Conservation (phyloP, 1,139 yeast species). For the Candida anutae region DNA sequence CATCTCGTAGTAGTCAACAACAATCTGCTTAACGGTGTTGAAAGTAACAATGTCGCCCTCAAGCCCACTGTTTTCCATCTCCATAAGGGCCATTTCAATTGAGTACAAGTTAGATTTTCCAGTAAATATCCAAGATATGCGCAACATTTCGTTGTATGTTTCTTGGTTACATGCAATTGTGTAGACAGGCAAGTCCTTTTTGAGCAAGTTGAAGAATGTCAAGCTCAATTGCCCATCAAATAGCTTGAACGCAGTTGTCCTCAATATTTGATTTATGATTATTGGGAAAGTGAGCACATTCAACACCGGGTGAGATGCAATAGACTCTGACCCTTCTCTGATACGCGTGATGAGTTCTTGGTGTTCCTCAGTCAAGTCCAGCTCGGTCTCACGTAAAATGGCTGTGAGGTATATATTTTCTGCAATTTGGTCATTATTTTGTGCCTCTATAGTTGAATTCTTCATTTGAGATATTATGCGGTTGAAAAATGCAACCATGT, state of each 20-base stretch:
- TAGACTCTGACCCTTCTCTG: slow-evolving; percentile 6
- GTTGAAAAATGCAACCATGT: slow-evolving; percentile 12
- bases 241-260: slow-evolving; percentile 18
- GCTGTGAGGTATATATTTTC: slow-evolving; percentile 7
- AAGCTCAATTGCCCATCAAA: slow-evolving; percentile 31
- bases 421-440: slow-evolving; percentile 1
- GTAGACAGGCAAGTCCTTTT: slow-evolving; percentile 25
- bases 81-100: slow-evolving; percentile 26
- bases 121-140: slow-evolving; percentile 29
- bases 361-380: slow-evolving; percentile 9
- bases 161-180: slow-evolving; percentile 33
- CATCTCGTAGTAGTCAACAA: slow-evolving; percentile 28
- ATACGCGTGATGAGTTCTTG: slow-evolving; percentile 12
- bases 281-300: slow-evolving; percentile 32
- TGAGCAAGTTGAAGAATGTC: slow-evolving; percentile 28
- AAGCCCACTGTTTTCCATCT: slow-evolving; percentile 39
- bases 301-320: slow-evolving; percentile 19
- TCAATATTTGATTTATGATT: slow-evolving; percentile 26
- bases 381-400: slow-evolving; percentile 7
- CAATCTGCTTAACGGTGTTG: slow-evolving; percentile 27
- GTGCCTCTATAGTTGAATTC: slow-evolving; percentile 1
- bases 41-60: slow-evolving; percentile 30
- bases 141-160: slow-evolving; percentile 34
- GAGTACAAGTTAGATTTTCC: slow-evolving; percentile 31
- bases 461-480: slow-evolving; percentile 11